phyloP scores from a whole-genome alignment of 352 stramenopile genomes.

The Saprolegnia diclina region DNA sequence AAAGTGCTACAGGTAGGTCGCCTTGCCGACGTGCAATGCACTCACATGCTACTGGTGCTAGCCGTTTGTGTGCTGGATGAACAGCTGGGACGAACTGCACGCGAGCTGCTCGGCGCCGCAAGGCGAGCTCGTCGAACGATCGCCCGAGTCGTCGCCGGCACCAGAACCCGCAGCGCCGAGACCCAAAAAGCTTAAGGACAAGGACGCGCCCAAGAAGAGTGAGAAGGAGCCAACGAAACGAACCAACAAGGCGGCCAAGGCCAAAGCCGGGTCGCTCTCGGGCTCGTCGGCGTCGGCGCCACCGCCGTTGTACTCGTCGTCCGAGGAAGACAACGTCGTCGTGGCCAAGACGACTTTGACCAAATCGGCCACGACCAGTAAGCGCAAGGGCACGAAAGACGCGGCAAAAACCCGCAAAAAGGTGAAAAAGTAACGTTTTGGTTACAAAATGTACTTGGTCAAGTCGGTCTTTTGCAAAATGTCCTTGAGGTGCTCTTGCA shows the following conservation, averaged over 20 bases:
- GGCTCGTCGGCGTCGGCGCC: neutral
- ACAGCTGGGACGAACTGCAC: constrained; percentile 66
- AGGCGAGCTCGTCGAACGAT: constrained; percentile 30
- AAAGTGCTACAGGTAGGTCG: constrained; percentile 37
- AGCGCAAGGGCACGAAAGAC: neutral
- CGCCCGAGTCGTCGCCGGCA: neutral
- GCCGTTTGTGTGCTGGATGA: constrained; percentile 84
- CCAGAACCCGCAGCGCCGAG: neutral
- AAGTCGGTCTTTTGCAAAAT: constrained; percentile 93
- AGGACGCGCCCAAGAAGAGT: neutral
- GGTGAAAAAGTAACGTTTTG: constrained; percentile 12
- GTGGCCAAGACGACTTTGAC: neutral
- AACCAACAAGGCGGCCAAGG: neutral
- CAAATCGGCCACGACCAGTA: neutral
- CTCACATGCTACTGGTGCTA: constrained; percentile 24
- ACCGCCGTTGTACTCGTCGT: constrained; percentile 25
- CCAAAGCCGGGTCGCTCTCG: neutral
- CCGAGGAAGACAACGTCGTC: constrained; percentile 3
- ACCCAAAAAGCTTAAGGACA: constrained; percentile 10
- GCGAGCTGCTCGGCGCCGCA: constrained; percentile 73
- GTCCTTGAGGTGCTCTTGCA: constrained; percentile 89
- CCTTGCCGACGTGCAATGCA: neutral
- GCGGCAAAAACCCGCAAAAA: neutral
- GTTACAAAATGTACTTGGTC: constrained; percentile 96
- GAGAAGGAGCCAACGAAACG: neutral